Evolutionary conservation across 2,329 filamentous ascomycete species (phyloP).

Genomic region (Incumbomyces delicatus): DNA sequence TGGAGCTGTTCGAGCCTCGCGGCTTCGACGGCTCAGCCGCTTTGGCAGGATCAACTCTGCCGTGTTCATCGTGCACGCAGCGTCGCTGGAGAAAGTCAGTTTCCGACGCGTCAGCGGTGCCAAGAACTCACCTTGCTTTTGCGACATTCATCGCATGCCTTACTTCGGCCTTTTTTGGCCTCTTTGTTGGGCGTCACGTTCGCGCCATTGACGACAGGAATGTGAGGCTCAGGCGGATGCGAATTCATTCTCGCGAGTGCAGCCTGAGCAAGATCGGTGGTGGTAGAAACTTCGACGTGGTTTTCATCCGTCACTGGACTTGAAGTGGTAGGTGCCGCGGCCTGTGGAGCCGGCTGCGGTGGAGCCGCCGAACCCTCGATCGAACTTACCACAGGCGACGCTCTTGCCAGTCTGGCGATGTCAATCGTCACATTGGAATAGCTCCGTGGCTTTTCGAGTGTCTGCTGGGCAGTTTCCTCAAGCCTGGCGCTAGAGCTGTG

Average conservation of each 20-base stretch:
- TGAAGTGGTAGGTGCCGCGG: neutral
- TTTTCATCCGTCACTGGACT: neutral
- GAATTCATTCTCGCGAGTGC: slow-evolving; percentile 5
- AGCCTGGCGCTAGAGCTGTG: slow-evolving; percentile 38
- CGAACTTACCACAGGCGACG: neutral
- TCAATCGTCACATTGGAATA: slow-evolving; percentile 13
- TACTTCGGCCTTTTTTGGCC: slow-evolving; percentile 49
- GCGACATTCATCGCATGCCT: slow-evolving; percentile 56
- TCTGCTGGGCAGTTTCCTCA: slow-evolving; percentile 22
- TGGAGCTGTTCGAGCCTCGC: slow-evolving; percentile 46
- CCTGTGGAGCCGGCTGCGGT: neutral
- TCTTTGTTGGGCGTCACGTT: slow-evolving; percentile 19
- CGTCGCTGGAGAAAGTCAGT: slow-evolving; percentile 42
- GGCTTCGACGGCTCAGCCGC: slow-evolving; percentile 52
- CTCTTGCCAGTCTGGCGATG: slow-evolving; percentile 9
- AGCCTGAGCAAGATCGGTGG: slow-evolving; percentile 6
- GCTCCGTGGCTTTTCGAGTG: slow-evolving; percentile 22
- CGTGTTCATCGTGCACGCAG: slow-evolving; percentile 57
- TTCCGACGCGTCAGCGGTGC: slow-evolving; percentile 5
- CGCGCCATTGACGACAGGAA: neutral
- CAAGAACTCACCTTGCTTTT: slow-evolving; percentile 52
- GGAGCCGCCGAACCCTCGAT: slow-evolving; percentile 2
- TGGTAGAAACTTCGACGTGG: slow-evolving; percentile 1
- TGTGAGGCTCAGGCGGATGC: slow-evolving; percentile 3
- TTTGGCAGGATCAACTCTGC: slow-evolving; percentile 54